Evolutionary conservation across 352 stramenopile species (phyloP).

Genomic region (Globisporangium takayamanum): DNA sequence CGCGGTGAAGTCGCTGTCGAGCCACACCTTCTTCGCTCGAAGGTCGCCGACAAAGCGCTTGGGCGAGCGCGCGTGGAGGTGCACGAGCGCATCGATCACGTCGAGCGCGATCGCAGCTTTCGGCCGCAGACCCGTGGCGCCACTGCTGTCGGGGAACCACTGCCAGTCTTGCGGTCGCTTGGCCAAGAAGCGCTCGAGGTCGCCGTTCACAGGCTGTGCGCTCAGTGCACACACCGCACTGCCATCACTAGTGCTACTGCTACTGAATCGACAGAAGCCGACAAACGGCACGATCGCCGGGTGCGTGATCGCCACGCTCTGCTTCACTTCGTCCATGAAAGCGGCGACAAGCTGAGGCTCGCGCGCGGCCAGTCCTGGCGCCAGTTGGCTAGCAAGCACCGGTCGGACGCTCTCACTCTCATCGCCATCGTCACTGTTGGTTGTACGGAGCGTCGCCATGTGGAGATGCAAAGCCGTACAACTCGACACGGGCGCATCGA

Average conservation of each 20-base stretch:
- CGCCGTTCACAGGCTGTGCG: slow-evolving; percentile 36
- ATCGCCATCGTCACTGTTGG: neutral
- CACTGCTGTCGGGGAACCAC: slow-evolving; percentile 22
- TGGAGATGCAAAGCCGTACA: neutral
- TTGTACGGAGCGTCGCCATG: neutral
- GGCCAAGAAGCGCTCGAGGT: slow-evolving; percentile 31
- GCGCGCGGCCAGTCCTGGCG: slow-evolving; percentile 18
- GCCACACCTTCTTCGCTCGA: slow-evolving; percentile 34
- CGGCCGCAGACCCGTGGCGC: slow-evolving; percentile 16
- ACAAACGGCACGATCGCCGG: slow-evolving; percentile 31
- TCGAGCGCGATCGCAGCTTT: slow-evolving; percentile 73
- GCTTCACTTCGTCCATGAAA: slow-evolving; percentile 32
- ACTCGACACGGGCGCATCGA: neutral
- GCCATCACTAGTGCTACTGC: neutral
- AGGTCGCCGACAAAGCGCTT: slow-evolving; percentile 35
- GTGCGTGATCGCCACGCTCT: slow-evolving; percentile 22
- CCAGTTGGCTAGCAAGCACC: slow-evolving; percentile 14
- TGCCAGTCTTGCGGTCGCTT: slow-evolving; percentile 24
- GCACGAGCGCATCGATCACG: slow-evolving; percentile 58
- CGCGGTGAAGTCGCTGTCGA: slow-evolving; percentile 34
- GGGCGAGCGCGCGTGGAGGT: slow-evolving; percentile 50
- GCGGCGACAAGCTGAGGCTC: neutral
- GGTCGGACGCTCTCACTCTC: neutral
- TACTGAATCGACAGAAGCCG: slow-evolving; percentile 21
- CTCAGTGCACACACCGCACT: slow-evolving; percentile 27